Percentiles rank a stretch among this genome's conserved stretches.
These are phyloP conservation scores for Turritis glabra DNA, from an alignment of 345 rosid species.

Conservation along the genomic window DNA sequence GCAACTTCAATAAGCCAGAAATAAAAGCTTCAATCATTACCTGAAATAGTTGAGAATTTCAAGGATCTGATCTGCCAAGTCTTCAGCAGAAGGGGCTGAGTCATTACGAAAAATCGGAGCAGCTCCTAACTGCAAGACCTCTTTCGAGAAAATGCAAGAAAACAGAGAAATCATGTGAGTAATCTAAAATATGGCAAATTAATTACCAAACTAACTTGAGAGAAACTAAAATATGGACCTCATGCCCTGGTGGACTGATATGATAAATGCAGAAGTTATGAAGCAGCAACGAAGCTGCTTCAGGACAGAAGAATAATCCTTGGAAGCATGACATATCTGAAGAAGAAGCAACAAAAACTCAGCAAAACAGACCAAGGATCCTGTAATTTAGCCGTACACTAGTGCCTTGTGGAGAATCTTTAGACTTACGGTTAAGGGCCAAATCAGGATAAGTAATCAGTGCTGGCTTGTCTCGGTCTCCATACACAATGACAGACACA, in stretches of 20 bases:
- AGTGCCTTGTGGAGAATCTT: not conserved
- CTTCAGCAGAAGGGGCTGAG: slow-evolving; percentile 61
- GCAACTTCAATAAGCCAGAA: slow-evolving; percentile 18
- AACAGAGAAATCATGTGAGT: slow-evolving; percentile 18
- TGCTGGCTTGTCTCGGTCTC: slow-evolving; percentile 85
- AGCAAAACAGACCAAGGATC: slow-evolving; percentile 15
- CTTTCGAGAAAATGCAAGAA: slow-evolving; percentile 55
- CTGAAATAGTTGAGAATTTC: slow-evolving; percentile 90
- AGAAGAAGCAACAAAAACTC: slow-evolving; percentile 19
- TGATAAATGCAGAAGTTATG: slow-evolving; percentile 98
- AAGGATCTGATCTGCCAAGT: slow-evolving; percentile 87
- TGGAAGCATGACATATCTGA: slow-evolving; percentile 94
- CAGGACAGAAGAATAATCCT: slow-evolving; percentile 93
- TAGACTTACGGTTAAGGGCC: slow-evolving; percentile 72
- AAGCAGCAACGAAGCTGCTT: slow-evolving; percentile 88
- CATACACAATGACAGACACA: slow-evolving; percentile 81
- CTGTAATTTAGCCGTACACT: not conserved
- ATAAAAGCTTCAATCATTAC: slow-evolving; percentile 39
- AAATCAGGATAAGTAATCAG: slow-evolving; percentile 88
- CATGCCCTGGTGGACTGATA: slow-evolving; percentile 97
- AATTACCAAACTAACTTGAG: slow-evolving; percentile 9
- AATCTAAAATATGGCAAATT: slow-evolving; percentile 4
- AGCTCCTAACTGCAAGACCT: slow-evolving; percentile 94
- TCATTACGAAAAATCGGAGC: slow-evolving; percentile 58
- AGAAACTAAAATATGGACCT: slow-evolving; percentile 65